Percentiles rank a stretch among this genome's conserved stretches.
phyloP scores from a whole-genome alignment of 23 red algal species.

The Chondrus crispus region DNA sequence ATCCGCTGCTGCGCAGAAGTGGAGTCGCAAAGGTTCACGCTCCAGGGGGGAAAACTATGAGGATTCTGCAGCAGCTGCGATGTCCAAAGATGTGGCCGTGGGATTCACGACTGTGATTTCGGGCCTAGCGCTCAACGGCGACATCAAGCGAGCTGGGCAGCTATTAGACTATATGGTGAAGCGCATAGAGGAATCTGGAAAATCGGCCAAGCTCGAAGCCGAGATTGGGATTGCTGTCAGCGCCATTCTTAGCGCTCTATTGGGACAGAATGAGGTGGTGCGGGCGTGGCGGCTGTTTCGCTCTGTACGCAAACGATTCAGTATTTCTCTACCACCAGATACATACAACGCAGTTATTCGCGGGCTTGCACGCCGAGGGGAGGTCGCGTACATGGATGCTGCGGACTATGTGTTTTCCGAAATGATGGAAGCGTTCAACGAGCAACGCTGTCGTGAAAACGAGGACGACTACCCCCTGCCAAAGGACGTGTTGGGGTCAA shows the following conservation, averaged over 20 bases:
- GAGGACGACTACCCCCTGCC: neutral
- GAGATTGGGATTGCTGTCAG: neutral
- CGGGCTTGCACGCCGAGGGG: neutral
- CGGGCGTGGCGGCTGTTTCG: neutral
- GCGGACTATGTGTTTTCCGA: neutral
- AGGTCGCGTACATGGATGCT: neutral
- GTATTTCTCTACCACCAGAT: neutral
- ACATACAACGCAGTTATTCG: neutral
- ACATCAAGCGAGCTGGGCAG: neutral
- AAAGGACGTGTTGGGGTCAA: neutral
- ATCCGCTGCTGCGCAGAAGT: neutral
- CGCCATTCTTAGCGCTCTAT: neutral
- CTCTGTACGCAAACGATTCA: neutral
- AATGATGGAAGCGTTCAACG: neutral
- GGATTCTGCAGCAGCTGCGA: neutral
- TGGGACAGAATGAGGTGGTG: neutral
- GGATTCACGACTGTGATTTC: neutral
- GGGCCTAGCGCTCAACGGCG: neutral
- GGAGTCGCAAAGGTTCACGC: neutral
- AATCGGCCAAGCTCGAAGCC: neutral
- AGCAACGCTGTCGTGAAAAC: neutral
- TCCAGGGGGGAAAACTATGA: neutral
- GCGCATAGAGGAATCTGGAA: neutral
- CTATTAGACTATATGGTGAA: neutral
- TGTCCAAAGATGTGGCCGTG: neutral